phyloP scores from a whole-genome alignment of 768 basidiomycete genomes.

The Porphyrellus cyaneotinctus region DNA sequence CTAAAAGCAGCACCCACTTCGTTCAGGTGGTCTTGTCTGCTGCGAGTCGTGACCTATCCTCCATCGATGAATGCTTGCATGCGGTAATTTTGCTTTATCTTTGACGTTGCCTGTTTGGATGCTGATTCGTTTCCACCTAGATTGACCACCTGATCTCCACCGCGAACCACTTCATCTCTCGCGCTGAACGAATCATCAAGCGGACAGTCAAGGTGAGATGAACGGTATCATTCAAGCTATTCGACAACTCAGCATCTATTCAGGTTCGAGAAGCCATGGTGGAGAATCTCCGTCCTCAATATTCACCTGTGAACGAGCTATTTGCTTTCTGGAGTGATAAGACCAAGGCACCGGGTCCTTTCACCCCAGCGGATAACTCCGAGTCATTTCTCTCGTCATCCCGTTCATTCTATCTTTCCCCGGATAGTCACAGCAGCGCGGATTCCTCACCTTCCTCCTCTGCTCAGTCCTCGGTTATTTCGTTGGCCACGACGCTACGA shows the following conservation, averaged over 20 bases:
- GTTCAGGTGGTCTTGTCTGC: slow-evolving; percentile 48
- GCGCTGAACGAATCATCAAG: slow-evolving; percentile 54
- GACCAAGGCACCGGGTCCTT: not conserved
- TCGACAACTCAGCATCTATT: not conserved
- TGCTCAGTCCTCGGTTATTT: slow-evolving; percentile 37
- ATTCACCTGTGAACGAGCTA: slow-evolving; percentile 18
- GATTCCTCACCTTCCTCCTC: slow-evolving; percentile 24
- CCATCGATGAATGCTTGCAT: slow-evolving; percentile 50
- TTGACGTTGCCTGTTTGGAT: slow-evolving; percentile 7
- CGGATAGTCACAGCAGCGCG: slow-evolving; percentile 9
- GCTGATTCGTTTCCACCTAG: slow-evolving; percentile 28
- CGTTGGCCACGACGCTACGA: slow-evolving; percentile 46
- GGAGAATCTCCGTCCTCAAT: slow-evolving; percentile 36
- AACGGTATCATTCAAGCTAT: not conserved
- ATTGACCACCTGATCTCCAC: slow-evolving; percentile 54
- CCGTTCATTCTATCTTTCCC: slow-evolving; percentile 22
- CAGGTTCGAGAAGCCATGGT: slow-evolving; percentile 52
- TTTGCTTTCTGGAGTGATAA: slow-evolving; percentile 18
- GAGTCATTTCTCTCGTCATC: slow-evolving; percentile 5
- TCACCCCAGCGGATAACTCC: not conserved
- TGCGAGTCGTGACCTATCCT: slow-evolving; percentile 52
- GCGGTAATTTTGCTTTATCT: slow-evolving; percentile 40
- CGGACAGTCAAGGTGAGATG: slow-evolving; percentile 50
- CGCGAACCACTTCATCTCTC: slow-evolving; percentile 52
- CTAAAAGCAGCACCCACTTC: slow-evolving; percentile 40